phyloP scores from a whole-genome alignment of 2,329 filamentous ascomycete genomes.

The Elsinoe fawcettii region DNA sequence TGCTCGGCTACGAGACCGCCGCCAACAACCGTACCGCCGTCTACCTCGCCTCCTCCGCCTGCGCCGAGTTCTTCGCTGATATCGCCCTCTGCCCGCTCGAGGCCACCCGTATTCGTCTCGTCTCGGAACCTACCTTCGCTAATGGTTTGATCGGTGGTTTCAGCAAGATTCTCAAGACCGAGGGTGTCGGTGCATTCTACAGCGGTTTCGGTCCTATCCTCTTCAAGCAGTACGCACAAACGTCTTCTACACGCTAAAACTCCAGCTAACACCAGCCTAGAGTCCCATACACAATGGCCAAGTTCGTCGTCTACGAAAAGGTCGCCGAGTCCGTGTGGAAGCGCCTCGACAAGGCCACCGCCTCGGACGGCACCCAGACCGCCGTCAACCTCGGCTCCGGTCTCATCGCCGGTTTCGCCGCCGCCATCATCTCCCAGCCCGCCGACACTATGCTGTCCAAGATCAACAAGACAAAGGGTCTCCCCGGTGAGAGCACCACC shows the following conservation, averaged over 20 bases:
- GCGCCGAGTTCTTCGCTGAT: conserved; percentile 61
- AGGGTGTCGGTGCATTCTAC: conserved; percentile 83
- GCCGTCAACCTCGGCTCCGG: conserved; percentile 77
- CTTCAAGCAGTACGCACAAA: conserved; percentile 62
- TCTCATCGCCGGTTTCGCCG: conserved; percentile 78
- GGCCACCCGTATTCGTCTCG: conserved; percentile 88
- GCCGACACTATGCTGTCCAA: conserved; percentile 91
- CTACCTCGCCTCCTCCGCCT: conserved; percentile 61
- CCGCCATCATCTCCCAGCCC: conserved; percentile 78
- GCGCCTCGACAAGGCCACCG: conserved; percentile 59
- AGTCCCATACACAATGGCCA: conserved; percentile 90
- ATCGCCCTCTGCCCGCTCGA: conserved; percentile 85
- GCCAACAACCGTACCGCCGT: conserved; percentile 70
- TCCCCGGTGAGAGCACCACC: conserved; percentile 75
- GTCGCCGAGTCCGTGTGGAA: conserved; percentile 67
- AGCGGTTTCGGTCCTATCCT: conserved; percentile 82
- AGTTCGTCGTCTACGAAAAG: conserved; percentile 92
- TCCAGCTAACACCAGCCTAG: conserved; percentile 34
- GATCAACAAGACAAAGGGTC: conserved; percentile 92
- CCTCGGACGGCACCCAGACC: conserved; percentile 65
- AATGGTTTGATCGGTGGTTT: conserved; percentile 72
- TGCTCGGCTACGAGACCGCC: conserved; percentile 68
- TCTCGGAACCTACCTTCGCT: conserved; percentile 80
- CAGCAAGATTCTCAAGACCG: conserved; percentile 71
- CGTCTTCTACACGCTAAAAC: too few species aligned